phyloP scores from a whole-genome alignment of 768 basidiomycete genomes.

The Phallus indusiatus region DNA sequence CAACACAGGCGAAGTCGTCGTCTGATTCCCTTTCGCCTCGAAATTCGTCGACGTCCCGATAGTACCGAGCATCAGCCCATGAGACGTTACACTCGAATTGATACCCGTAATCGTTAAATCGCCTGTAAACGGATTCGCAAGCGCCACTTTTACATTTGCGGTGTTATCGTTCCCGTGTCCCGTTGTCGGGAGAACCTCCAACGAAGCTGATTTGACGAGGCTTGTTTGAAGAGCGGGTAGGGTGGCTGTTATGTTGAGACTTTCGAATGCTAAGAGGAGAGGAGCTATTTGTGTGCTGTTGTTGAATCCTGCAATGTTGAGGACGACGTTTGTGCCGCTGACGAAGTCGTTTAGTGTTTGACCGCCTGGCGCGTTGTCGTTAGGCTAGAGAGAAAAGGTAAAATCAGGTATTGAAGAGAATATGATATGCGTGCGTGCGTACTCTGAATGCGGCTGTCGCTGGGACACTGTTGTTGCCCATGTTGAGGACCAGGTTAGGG shows the following conservation, averaged over 20 bases:
- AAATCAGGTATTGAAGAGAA: slow-evolving; percentile 8
- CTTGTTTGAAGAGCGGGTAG: slow-evolving; percentile 53
- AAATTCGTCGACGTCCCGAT: slow-evolving; percentile 49
- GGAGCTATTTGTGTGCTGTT: slow-evolving; percentile 53
- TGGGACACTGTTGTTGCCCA: slow-evolving; percentile 49
- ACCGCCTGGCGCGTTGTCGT: slow-evolving; percentile 46
- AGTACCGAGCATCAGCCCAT: slow-evolving; percentile 51
- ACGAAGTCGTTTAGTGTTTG: slow-evolving; percentile 64
- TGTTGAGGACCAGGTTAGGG: slow-evolving; percentile 46
- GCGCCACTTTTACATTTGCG: slow-evolving; percentile 50
- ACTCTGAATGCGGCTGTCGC: slow-evolving; percentile 46
- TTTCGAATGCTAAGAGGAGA: slow-evolving; percentile 50
- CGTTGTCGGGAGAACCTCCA: slow-evolving; percentile 50
- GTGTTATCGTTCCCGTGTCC: slow-evolving; percentile 57
- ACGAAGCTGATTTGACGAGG: slow-evolving; percentile 45
- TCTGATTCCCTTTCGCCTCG: slow-evolving; percentile 39
- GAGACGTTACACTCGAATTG: slow-evolving; percentile 48
- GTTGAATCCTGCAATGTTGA: slow-evolving; percentile 48
- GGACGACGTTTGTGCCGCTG: slow-evolving; percentile 47
- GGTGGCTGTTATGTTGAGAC: slow-evolving; percentile 42
- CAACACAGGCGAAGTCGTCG: slow-evolving; percentile 47
- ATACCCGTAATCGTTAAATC: slow-evolving; percentile 49
- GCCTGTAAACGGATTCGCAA: slow-evolving; percentile 61
- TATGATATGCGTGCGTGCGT: neutral
- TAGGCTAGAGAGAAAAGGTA: slow-evolving; percentile 33